These are phyloP conservation scores for Protomyces macrosporus DNA, from an alignment of 1,139 yeast genomes.

Conservation along the genomic window DNA sequence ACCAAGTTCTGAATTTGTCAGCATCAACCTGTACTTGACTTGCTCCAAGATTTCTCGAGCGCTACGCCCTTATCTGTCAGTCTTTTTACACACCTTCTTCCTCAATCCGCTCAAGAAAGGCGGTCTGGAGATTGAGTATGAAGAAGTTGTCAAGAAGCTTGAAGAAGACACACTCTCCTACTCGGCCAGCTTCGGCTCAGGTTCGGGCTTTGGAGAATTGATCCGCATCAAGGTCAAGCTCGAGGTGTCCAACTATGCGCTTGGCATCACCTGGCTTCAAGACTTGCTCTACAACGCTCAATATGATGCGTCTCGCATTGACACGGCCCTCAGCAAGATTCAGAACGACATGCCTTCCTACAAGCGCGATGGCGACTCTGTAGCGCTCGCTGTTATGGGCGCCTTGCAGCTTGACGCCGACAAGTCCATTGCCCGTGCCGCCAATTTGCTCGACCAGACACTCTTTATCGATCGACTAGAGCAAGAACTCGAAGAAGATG, in stretches of 20 bases:
- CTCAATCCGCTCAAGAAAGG: conserved; percentile 64
- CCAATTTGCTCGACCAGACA: conserved; percentile 64
- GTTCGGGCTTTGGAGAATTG: conserved; percentile 61
- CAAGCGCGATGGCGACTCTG: conserved; percentile 70
- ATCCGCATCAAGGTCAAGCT: conserved; percentile 55
- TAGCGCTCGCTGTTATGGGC: conserved; percentile 60
- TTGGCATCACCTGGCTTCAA: conserved; percentile 71
- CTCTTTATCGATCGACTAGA: conserved; percentile 50
- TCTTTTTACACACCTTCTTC: conserved; percentile 59
- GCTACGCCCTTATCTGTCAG: conserved; percentile 59
- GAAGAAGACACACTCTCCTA: conserved; percentile 62
- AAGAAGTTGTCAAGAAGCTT: conserved; percentile 65
- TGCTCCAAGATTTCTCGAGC: conserved; percentile 55
- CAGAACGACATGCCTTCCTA: conserved; percentile 70
- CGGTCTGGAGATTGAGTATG: conserved; percentile 59
- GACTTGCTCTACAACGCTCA: conserved; percentile 59
- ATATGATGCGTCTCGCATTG: conserved; percentile 68
- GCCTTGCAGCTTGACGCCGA: conserved; percentile 44
- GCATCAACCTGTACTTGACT: conserved; percentile 62
- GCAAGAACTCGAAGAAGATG: conserved; percentile 49
- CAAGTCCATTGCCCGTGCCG: conserved; percentile 60
- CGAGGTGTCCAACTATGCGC: conserved; percentile 55
- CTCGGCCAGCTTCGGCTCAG: conserved; percentile 50
- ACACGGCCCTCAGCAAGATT: conserved; percentile 65
- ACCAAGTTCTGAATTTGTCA: conserved; percentile 65